phyloP scores from a whole-genome alignment of 306 rosid genomes.

The Lupinus albus region DNA sequence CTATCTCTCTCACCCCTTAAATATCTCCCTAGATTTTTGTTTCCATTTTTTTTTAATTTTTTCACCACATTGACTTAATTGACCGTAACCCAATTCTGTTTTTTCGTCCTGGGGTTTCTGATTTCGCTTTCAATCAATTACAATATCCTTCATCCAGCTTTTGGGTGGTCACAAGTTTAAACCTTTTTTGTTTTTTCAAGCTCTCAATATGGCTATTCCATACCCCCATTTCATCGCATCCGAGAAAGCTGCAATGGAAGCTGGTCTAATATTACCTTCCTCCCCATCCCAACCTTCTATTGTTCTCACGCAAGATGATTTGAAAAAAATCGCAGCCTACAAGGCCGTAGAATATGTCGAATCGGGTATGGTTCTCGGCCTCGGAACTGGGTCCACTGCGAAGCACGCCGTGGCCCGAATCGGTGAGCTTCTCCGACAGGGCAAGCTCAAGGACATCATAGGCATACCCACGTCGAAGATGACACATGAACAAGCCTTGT shows the following conservation, averaged over 20 bases:
- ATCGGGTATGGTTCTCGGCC: slow-evolving; percentile 89
- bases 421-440: slow-evolving; percentile 74
- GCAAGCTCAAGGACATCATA: slow-evolving; percentile 59
- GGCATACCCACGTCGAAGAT: slow-evolving; percentile 83
- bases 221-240: slow-evolving; percentile 58
- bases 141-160: neutral
- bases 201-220: slow-evolving; percentile 56
- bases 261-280: slow-evolving; percentile 54
- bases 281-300: slow-evolving; percentile 43
- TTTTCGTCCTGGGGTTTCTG: too few species aligned
- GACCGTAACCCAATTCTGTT: neutral
- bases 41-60: neutral
- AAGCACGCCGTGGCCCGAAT: slow-evolving; percentile 80
- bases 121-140: too few species aligned
- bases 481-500: slow-evolving; percentile 77
- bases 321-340: slow-evolving; percentile 89
- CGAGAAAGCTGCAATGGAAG: slow-evolving; percentile 62
- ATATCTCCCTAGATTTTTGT: neutral
- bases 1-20: neutral
- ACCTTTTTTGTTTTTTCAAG: neutral
- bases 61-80: neutral
- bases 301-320: slow-evolving; percentile 73
- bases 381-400: slow-evolving; percentile 91
- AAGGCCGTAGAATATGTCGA: slow-evolving; percentile 82
- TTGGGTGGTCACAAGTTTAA: neutral